A percentile compares a stretch with the other conserved stretches of the same genome.
phyloP scores from a whole-genome alignment of 495 filamentous ascomycete species.

The Parmelia sp. region DNA sequence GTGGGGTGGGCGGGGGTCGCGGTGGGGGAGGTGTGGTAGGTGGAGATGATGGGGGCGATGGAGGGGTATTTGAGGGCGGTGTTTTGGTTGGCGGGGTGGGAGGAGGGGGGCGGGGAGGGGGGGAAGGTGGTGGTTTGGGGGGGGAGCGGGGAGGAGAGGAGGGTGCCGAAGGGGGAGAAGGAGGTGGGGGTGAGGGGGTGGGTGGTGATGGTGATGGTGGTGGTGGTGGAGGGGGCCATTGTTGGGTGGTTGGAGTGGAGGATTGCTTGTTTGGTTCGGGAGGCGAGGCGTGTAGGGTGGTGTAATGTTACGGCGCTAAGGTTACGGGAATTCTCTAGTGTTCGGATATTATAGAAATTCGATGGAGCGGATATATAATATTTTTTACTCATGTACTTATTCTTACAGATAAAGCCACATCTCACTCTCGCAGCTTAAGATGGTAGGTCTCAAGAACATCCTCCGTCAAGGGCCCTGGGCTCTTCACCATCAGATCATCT shows the following conservation, averaged over 20 bases:
- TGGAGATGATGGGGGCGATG: constrained; percentile 62
- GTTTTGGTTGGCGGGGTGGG: constrained; percentile 66
- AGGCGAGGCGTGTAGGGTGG: too few relatives aligned
- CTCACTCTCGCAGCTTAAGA: constrained; percentile 31
- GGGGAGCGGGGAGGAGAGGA: constrained; percentile 63
- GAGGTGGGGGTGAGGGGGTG: constrained; percentile 52
- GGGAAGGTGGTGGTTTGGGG: constrained; percentile 33
- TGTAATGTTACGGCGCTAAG: background rate
- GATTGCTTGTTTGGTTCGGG: too few relatives aligned
- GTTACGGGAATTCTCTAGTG: too few relatives aligned
- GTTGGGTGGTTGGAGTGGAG: background rate
- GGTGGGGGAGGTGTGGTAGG: constrained; percentile 62
- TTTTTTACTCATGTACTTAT: background rate
- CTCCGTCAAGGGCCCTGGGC: constrained; percentile 58
- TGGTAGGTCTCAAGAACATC: constrained; percentile 68
- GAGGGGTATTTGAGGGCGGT: constrained; percentile 79
- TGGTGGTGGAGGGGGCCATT: constrained; percentile 3
- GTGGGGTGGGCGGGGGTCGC: constrained; percentile 41
- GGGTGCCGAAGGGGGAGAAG: constrained; percentile 80
- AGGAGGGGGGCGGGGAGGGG: constrained; percentile 36
- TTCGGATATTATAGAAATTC: too few relatives aligned
- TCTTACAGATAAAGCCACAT: background rate
- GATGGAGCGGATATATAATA: background rate
- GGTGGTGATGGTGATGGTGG: constrained; percentile 34
- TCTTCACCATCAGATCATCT: constrained; percentile 73